A percentile compares a stretch with the other conserved stretches of the same genome.
Conservation (phyloP, 805 yeast species). For the Yarrowia yakushimensis region DNA sequence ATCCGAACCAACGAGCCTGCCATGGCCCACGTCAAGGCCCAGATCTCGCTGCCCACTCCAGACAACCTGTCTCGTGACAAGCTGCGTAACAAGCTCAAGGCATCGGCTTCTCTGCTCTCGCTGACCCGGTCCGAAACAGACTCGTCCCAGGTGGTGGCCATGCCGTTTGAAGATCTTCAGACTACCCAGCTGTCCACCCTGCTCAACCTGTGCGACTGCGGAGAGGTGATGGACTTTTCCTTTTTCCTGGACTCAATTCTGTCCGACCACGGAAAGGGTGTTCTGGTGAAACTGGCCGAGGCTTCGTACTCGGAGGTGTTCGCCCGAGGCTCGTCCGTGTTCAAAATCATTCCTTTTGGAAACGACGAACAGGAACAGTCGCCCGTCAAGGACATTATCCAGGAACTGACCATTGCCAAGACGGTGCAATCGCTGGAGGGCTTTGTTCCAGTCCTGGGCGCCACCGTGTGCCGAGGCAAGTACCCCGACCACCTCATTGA, state of each 20-base stretch:
- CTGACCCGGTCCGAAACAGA: constrained; percentile 33
- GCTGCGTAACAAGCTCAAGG: constrained; percentile 50
- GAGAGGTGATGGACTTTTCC: constrained; percentile 37
- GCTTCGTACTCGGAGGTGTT: constrained; percentile 49
- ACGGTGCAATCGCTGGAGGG: constrained; percentile 44
- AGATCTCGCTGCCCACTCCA: constrained; percentile 59
- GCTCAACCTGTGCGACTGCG: constrained; percentile 40
- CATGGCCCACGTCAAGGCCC: constrained; percentile 37
- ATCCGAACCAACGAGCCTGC: constrained; percentile 21
- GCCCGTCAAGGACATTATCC: constrained; percentile 43
- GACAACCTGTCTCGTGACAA: constrained; percentile 54
- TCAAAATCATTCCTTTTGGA: constrained; percentile 55
- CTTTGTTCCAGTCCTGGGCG: constrained; percentile 44
- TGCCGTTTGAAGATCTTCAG: constrained; percentile 41
- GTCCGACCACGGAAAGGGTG: constrained; percentile 29
- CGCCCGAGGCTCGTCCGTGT: constrained; percentile 39
- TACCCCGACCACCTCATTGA: constrained; percentile 43
- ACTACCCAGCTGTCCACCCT: constrained; percentile 38
- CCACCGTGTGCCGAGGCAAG: constrained; percentile 47
- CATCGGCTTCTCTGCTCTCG: constrained; percentile 49
- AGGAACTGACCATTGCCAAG: constrained; percentile 47
- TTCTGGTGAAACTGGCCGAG: constrained; percentile 44
- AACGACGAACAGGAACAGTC: constrained; percentile 44
- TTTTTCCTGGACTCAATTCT: constrained; percentile 33
- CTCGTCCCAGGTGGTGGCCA: constrained; percentile 34